These are phyloP conservation scores for Chaetomidium leptoderma DNA, from an alignment of 495 filamentous ascomycete genomes.

Conservation along the genomic window DNA sequence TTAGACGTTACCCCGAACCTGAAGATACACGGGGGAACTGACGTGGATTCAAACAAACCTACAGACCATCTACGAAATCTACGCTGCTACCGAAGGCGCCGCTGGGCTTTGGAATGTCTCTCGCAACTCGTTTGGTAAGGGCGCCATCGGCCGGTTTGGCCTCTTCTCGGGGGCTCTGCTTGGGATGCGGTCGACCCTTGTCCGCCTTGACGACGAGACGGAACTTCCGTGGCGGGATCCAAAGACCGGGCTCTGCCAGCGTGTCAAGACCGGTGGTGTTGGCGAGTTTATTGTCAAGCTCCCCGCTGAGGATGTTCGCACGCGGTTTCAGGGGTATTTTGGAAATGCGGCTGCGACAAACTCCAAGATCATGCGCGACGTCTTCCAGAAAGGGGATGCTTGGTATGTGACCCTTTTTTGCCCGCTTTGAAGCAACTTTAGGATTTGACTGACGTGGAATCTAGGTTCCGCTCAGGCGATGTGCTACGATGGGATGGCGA, in stretches of 20 bases:
- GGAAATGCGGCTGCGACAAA: conserved; percentile 68
- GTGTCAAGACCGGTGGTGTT: conserved; percentile 55
- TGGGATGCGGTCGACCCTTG: conserved; percentile 47
- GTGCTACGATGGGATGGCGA: conserved; percentile 67
- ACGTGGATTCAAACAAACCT: not conserved
- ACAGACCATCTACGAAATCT: conserved; percentile 75
- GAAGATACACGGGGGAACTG: not conserved
- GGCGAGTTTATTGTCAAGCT: conserved; percentile 77
- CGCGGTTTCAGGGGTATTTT: conserved; percentile 81
- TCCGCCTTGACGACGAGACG: conserved; percentile 67
- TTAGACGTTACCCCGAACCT: no score
- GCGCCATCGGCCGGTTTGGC: conserved; percentile 79
- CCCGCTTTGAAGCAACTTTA: not conserved
- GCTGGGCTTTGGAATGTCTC: conserved; percentile 67
- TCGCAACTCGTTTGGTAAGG: conserved; percentile 66
- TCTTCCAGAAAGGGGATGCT: conserved; percentile 74
- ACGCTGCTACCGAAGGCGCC: conserved; percentile 79
- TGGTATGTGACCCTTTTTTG: conserved; percentile 39
- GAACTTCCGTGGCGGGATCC: conserved; percentile 69
- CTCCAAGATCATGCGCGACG: conserved; percentile 73
- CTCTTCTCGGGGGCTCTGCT: conserved; percentile 52
- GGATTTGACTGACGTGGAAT: not conserved
- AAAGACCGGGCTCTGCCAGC: conserved; percentile 65
- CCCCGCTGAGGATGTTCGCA: conserved; percentile 57
- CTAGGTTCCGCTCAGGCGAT: conserved; percentile 73